Evolutionary conservation across 148 eudicot genomes (phyloP), one percentile per base, ranked within the genome.

Genomic region (Selenicereus undatus): DNA sequence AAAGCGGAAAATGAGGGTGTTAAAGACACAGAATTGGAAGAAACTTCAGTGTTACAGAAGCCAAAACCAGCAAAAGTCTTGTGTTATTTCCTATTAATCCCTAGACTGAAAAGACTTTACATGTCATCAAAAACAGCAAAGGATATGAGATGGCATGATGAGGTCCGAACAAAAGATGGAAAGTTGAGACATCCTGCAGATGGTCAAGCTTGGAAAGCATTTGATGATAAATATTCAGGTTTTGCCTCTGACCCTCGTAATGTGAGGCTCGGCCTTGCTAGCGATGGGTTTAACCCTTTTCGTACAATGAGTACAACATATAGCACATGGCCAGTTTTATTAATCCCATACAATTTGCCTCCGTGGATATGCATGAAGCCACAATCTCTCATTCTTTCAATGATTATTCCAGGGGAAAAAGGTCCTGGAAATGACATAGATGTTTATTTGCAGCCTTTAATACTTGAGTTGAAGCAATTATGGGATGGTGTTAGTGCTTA

Each of bases 381-480:
- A 51, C 43, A 26, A 16, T n/a, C 66, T 24, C 22, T 76, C 10
- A 52, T 76, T 24, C 21, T 76, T 26, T 76, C 78, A 52, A 76
- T 52, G 78, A 27, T 76, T 20, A 50, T 76, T 51, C 78, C 3
- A 5, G 66, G 58, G 16, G 30, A 22, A 42, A 42, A 75, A 75
- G 78, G 78, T 8, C 58, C 24, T 17, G 58, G 78, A 45, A 75
- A 75, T 75, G 36, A 75, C 29, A 75, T 48, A 21, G 78, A 75
- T 75, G 26, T 75, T 9, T 76, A 76, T 54, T 11, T 76, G 36
- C 17, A 73, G 74, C 82, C 24, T 43, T 79, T 14, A 54, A 45
- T 83, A 36, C 71, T 68, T 45, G 85, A 75, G 79, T 54, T 83
- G 60, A 78, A 71, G 36, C 11, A 32, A 18, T 56, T 82, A 17